phyloP scores from a whole-genome alignment of 2,329 filamentous ascomycete species.

The Fusarium drepaniforme region DNA sequence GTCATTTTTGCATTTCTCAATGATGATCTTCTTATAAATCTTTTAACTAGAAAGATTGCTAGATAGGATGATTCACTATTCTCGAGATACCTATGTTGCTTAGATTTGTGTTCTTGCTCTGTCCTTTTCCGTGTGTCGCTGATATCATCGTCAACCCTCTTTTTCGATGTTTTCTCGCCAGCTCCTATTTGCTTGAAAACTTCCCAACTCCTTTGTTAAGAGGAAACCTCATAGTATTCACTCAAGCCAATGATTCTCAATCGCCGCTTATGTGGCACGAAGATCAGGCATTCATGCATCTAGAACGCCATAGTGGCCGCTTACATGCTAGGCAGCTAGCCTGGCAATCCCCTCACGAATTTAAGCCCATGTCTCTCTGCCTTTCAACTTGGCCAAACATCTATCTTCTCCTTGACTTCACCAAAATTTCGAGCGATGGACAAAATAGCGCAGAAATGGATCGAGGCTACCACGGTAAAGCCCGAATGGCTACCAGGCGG shows the following conservation, averaged over 20 bases:
- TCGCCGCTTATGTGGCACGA: not conserved
- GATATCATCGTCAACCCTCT: not conserved
- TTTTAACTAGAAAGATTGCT: too few species aligned
- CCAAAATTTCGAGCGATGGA: constrained; percentile 1
- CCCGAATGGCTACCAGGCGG: constrained; percentile 39
- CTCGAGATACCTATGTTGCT: not conserved
- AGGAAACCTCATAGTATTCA: not conserved
- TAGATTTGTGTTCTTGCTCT: not conserved
- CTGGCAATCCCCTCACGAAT: not conserved
- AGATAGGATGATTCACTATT: not conserved
- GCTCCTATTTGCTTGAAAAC: not conserved
- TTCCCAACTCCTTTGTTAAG: not conserved
- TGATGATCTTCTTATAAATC: too few species aligned
- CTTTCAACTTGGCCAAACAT: not conserved
- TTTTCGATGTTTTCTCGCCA: not conserved
- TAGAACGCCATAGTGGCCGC: not conserved
- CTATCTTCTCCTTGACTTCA: too few species aligned
- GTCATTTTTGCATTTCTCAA: not conserved
- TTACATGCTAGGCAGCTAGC: not conserved
- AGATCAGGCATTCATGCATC: not conserved
- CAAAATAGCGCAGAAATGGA: constrained; percentile 5
- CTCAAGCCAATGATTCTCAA: not conserved
- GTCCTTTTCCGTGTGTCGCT: not conserved
- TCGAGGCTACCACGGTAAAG: constrained; percentile 25
- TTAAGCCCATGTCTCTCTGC: not conserved